These are phyloP conservation scores for Heliosperma pusillum DNA, from an alignment of 148 eudicot genomes.

Conservation along the genomic window DNA sequence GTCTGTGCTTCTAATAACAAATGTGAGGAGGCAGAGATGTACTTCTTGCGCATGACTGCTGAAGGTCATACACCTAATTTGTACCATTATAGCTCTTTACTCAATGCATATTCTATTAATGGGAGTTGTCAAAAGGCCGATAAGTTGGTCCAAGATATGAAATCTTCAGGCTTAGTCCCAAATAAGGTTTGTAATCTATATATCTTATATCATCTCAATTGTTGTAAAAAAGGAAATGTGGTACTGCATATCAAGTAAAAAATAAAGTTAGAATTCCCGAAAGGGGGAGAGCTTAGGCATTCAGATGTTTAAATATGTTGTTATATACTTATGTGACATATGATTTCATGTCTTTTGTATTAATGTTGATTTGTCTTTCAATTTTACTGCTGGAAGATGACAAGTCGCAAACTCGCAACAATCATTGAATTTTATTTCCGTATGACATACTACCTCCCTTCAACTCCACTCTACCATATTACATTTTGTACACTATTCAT, in stretches of 20 bases:
- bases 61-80: conserved; percentile 81
- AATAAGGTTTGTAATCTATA: conserved; percentile 56
- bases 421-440: neutral
- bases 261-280: neutral
- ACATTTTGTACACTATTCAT: no score
- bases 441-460: no score
- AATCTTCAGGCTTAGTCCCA: conserved; percentile 61
- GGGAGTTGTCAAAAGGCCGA: conserved; percentile 75
- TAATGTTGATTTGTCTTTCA: neutral
- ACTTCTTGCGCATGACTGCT: conserved; percentile 62
- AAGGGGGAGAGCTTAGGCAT: neutral
- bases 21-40: conserved; percentile 72
- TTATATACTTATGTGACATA: neutral
- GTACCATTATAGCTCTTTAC: conserved; percentile 84
- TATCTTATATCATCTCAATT: neutral
- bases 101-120: conserved; percentile 70
- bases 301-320: neutral
- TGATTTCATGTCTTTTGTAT: neutral
- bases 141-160: conserved; percentile 63
- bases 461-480: no score
- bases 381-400: neutral
- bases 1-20: conserved; percentile 73
- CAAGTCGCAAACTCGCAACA: neutral
- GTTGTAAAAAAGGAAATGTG: neutral
- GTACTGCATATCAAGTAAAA: neutral